Evolutionary conservation across 2,329 filamentous ascomycete genomes (phyloP).

Genomic region (Epichloe sibirici): DNA sequence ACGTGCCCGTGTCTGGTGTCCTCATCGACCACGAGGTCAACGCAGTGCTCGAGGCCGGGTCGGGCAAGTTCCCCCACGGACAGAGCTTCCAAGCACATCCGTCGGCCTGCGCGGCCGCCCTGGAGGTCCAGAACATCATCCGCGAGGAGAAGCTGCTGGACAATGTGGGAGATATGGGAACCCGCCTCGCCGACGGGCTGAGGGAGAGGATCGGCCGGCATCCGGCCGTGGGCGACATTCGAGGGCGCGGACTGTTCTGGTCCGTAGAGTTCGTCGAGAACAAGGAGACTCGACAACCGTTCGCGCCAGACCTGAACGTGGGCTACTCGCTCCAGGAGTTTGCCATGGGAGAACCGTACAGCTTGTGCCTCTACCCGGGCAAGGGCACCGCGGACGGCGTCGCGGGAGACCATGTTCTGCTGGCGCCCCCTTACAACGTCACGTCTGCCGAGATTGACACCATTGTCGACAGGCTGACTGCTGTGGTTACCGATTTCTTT

Average conservation of each 20-base stretch:
- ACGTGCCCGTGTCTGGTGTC: constrained; percentile 23
- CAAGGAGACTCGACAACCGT: constrained; percentile 22
- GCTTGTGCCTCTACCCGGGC: constrained; percentile 39
- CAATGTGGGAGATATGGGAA: constrained; percentile 45
- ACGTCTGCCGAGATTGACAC: constrained; percentile 15
- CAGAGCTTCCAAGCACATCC: constrained; percentile 18
- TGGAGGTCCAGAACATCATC: constrained; percentile 33
- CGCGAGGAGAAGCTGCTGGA: constrained; percentile 42
- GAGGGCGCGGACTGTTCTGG: constrained; percentile 44
- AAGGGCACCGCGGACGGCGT: constrained; percentile 47
- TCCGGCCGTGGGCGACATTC: constrained; percentile 45
- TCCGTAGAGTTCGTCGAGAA: constrained; percentile 33
- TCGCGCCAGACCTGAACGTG: constrained; percentile 13
- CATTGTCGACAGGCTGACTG: too few relatives aligned
- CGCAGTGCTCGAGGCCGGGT: too few relatives aligned
- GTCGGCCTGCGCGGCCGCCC: constrained; percentile 11
- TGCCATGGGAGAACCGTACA: too few relatives aligned
- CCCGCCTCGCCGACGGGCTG: constrained; percentile 31
- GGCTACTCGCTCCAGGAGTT: too few relatives aligned
- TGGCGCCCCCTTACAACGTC: constrained; percentile 62
- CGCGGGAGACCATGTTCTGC: constrained; percentile 20
- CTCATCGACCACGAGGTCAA: too few relatives aligned
- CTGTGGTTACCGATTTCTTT: too few relatives aligned
- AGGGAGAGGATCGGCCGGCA: constrained; percentile 28
- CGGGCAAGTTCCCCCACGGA: constrained; percentile 6